Conservation (phyloP, 495 filamentous ascomycete species). For the Ascodesmis nigricans region DNA sequence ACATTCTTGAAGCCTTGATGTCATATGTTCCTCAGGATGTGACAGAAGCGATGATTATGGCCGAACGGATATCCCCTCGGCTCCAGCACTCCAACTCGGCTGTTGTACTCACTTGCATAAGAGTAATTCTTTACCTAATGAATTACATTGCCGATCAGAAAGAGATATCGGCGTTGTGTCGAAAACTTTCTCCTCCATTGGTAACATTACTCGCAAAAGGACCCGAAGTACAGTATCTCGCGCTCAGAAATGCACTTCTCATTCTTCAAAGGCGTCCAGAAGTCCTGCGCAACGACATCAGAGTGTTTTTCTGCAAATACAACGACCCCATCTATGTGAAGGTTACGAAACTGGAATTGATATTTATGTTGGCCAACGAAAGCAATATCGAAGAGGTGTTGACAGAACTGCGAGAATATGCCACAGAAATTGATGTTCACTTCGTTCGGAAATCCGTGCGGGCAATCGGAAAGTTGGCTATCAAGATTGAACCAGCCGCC, state of each 20-base stretch:
- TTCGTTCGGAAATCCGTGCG: conserved; percentile 96
- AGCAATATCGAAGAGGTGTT: conserved; percentile 91
- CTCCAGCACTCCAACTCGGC: conserved; percentile 91
- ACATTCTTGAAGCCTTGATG: conserved; percentile 96
- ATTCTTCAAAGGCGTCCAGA: conserved; percentile 87
- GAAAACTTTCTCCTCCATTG: conserved; percentile 83
- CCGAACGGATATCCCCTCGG: conserved; percentile 80
- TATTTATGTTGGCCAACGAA: conserved; percentile 96
- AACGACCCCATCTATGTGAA: conserved; percentile 99
- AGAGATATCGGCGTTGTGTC: conserved; percentile 67
- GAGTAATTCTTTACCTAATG: conserved; percentile 93
- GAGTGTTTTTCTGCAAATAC: conserved; percentile 99
- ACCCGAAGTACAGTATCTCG: conserved; percentile 91
- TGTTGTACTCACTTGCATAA: conserved; percentile 84
- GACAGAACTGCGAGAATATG: conserved; percentile 87
- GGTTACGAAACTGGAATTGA: conserved; percentile 93
- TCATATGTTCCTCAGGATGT: conserved; percentile 89
- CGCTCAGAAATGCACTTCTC: conserved; percentile 77
- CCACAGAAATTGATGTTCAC: conserved; percentile 95
- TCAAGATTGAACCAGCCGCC: conserved; percentile 94
- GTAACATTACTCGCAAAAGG: conserved; percentile 92
- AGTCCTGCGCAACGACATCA: conserved; percentile 85
- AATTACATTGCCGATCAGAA: conserved; percentile 95
- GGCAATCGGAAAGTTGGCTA: conserved; percentile 92
- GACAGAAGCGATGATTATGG: conserved; percentile 65